Base-by-base conservation (phyloP, 1,139 yeast species). In the Hanseniaspora sp. region DNA sequence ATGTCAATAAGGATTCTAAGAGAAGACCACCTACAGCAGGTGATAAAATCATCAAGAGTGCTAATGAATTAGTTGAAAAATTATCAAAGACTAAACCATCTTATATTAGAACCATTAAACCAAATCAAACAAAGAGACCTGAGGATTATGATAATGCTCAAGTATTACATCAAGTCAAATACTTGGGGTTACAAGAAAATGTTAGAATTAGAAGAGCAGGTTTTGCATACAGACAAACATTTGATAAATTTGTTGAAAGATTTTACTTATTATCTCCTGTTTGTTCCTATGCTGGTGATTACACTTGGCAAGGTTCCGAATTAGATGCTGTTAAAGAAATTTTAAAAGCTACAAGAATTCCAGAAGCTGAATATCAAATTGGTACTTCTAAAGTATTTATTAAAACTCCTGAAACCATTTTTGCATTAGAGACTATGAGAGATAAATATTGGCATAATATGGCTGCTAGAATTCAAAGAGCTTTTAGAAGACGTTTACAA, bases 161-260 rank as follows among this genome's bases (percentile, higher is more conserved):
- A 62, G 98, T 92, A 12, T 74, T 92, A 61, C 98, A 94, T 70
- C 99, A 94, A 71, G 83, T 94, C 60, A 94, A 94, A 66, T 94
- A 94, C 67, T 77, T 94, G 62, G 99, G 99, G 66, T 75, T 94
- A 67, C 94, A 92, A 65, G 98, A 94, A 69, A 94, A 94, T 68
- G 97, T 94, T 47, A 80, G 98, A 60, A 94, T 94, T 61, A 81
- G 98, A 73, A 84, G 98, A 73, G 98, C 99, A 0, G 99, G 99
- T 52, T 94, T 94, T 70, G 98, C 99, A 1, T 92, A 90, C 65
- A 83, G 99, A 71, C 95, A 95, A 59, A 86, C 96, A 0, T 94
- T 90, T 70, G 97, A 92, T 56, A 88, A 90, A 68, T 94, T 94
- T 67, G 96, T 88, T n/a, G 96, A 94, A 70, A 76, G 98, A 64